Base-by-base conservation (phyloP, 1,284 basidiomycete genomes). In the Golubevia sp. region DNA sequence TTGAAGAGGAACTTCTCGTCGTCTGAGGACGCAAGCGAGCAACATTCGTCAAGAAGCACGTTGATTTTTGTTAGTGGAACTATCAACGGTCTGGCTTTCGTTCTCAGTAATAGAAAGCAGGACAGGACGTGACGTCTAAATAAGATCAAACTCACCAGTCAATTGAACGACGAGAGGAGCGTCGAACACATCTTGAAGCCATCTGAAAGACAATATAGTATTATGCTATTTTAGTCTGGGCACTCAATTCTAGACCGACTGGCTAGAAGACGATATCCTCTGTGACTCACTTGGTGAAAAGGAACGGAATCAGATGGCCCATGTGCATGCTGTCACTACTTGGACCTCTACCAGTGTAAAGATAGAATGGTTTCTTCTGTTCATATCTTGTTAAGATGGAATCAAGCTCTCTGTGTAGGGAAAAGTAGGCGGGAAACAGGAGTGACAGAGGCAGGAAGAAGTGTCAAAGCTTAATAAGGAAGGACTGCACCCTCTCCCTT, bases 1-100 rank as follows among this genome's bases (percentile, higher is more conserved):
- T 98, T 97, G 88, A 99, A 97, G 61, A 99, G 85, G 87, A 99
- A 99, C 85, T 99, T 99, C 84, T 99, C 97, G 84, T 99, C 97
- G 81, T 99, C 97, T 93, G 72, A 8, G 23, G 8, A 34, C 2
- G 50, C 27, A 48, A 15, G 21, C 68, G 5, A 66, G 38, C 50
- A 7, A n/a, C 25, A 21, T 27, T n/a, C 13, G n/a, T 24, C 13
- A 13, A 8, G n/a, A 50, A 59, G n/a, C 15, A 56, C 21, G 53
- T 25, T 56, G 55, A 30, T 58, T 49, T 30, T 49, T 59, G 30
- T 26, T 23, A 30, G 24, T 25, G 30, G 61, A 59, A 52, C 27
- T 48, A 25, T 26, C 44, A 49, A 27, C 26, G 53, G 23, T 51
- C 25, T 26, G 27, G 5, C 4, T 15, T 6, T 23, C 24, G 8